Evolutionary conservation across 108 stramenopile genomes (phyloP), one percentile per base, ranked within the genome.

Genomic region (Skeletonema marinoi): DNA sequence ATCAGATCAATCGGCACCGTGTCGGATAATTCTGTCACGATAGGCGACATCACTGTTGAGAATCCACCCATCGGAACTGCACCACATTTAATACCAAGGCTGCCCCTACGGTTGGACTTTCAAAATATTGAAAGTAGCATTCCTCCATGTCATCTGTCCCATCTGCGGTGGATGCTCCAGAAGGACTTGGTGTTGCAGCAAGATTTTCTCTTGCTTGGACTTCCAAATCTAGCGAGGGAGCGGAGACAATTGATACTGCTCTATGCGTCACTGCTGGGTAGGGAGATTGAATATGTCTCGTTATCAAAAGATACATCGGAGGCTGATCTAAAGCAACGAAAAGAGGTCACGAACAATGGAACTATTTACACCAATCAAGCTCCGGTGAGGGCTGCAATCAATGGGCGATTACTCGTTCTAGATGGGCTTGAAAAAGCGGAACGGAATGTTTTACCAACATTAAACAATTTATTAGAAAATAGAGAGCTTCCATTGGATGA

Each of bases 341-440:
- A 80, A 62, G 74, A 73, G 60, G 51, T 75, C 32, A 66, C 66
- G 32, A 68, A 81, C 29, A 42, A 54, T 32, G 58, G 61, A 3
- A 82, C 81, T 21, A 56, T 78, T 19, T 96, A 87, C 60, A 73
- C 74, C 68, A 82, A 93, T 77, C 91, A 90, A 64, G 87, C 96
- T n/a, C 96, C 96, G 0, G 96, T 98, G 13, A 63, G 89, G 51
- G 97, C 97, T 10, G 97, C 97, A 1, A 75, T 94, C 12, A 42
- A 88, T 38, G 97, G 97, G 16, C 80, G 95, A 8, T 68, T 98
- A 3, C 71, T 98, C 2, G 71, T 97, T 60, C 77, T 97, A 29
- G 97, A 97, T 73, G 94, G 94, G 13, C 59, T 97, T n/a, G 90
- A 97, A 62, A 88, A 88, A 50, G 92, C 92, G 16, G 91, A 92